Evolutionary conservation across 306 rosid genomes (phyloP).

Genomic region (Argentina anserina): DNA sequence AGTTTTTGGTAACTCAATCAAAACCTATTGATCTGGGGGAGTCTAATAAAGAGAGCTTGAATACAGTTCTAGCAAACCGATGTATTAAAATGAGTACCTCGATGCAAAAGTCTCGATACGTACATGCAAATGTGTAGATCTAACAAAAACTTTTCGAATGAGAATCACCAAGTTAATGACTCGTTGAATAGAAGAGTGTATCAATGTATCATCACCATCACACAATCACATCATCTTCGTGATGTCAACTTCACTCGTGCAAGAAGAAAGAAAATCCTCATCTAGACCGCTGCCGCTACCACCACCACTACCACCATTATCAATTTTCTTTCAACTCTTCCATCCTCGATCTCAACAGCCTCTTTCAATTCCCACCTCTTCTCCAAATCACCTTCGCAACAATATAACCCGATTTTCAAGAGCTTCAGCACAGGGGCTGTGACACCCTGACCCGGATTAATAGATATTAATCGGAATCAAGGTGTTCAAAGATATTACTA

Average conservation of each 20-base stretch:
- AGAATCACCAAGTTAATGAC: no score
- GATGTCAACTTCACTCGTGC: constrained; percentile 39
- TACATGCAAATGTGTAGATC: no score
- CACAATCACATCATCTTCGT: constrained; percentile 22
- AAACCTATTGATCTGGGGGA: neutral
- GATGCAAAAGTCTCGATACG: no score
- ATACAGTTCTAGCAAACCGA: no score
- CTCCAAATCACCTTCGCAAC: constrained; percentile 65
- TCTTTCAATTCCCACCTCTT: constrained; percentile 66
- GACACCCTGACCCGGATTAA: no score
- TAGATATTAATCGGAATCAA: no score
- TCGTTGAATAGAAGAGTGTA: neutral
- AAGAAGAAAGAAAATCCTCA: constrained; percentile 28
- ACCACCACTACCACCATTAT: no score
- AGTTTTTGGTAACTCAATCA: neutral
- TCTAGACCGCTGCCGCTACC: neutral
- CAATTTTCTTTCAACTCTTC: constrained; percentile 55
- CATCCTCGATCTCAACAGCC: constrained; percentile 56
- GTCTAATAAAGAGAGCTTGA: neutral
- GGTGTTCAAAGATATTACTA: no score
- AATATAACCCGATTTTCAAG: constrained; percentile 56
- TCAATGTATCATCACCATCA: constrained; percentile 23
- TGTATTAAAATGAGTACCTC: no score
- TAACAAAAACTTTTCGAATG: no score
- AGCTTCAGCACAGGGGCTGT: constrained; percentile 66